These are phyloP conservation scores for Solanum bulbocastanum DNA, from an alignment of 257 asterid species.

Conservation along the genomic window DNA sequence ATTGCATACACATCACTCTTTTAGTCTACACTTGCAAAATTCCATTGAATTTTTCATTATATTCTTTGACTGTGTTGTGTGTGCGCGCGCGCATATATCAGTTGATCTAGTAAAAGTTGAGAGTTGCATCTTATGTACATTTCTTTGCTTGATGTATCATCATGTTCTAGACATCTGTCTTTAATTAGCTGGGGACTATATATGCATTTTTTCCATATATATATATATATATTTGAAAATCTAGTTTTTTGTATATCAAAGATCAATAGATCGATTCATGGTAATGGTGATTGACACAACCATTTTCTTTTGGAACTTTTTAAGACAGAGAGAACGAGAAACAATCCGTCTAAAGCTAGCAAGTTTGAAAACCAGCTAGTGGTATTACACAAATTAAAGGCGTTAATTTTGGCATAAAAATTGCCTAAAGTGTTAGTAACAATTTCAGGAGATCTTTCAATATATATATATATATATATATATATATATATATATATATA, in stretches of 20 bases:
- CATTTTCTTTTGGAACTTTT: background rate
- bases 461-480: too few species aligned
- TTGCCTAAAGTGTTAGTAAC: background rate
- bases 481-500: too few species aligned
- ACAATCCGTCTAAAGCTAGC: background rate
- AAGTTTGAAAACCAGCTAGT: background rate
- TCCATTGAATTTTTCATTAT: background rate
- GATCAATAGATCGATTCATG: background rate
- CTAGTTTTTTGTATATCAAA: background rate
- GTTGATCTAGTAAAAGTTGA: background rate
- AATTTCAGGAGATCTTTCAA: too few species aligned
- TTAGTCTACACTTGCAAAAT: background rate
- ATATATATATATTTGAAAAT: background rate
- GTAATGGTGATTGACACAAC: background rate
- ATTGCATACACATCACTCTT: background rate
- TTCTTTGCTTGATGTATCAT: background rate
- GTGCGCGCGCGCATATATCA: background rate
- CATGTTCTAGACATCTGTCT: background rate
- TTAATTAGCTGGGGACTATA: background rate
- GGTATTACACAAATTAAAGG: background rate
- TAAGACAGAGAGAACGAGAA: background rate
- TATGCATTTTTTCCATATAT: background rate
- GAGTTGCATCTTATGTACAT: background rate
- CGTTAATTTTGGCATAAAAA: background rate
- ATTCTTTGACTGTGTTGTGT: background rate